Evolutionary conservation across 106 monocot species (phyloP), one percentile per base, ranked within the genome.

Genomic region (Allium fistulosum): DNA sequence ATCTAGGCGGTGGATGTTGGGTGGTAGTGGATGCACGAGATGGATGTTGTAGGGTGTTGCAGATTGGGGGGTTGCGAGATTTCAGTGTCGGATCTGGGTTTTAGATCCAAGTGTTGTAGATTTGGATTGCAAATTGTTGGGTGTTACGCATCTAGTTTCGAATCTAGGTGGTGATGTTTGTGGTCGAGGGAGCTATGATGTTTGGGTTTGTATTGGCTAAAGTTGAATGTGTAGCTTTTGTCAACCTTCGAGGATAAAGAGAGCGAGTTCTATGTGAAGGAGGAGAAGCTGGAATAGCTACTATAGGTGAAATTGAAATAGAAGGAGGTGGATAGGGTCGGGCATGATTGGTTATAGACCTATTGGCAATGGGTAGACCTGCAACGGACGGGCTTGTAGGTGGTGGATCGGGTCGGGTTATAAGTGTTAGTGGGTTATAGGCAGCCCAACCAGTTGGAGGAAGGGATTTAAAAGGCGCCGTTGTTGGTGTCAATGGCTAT

Each of bases 271-370:
- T 72, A 51, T 9, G 72, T 69, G 17, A 83, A 68, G 12, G 65
- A 47, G 12, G 87, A 83, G 15, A 11, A 18, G 62, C 80, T 11
- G 69, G 74, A 63, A 53, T 71, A 76, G 51, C 55, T 10, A 1
- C 85, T 80, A 73, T 81, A 82, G 49, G 69, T 62, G 69, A 79
- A 64, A 73, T 75, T 79, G 81, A 79, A 86, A 47, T 26, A 57
- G 73, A 81, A 82, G 18, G 66, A n/a, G 4, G 68, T 7, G 9
- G 66, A 8, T 56, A 46, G 46, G 13, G 51, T 16, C 26, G 71
- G 46, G 65, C 77, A 81, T 18, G 78, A 61, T 11, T 71, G 72
- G 66, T 63, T 68, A 15, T 49, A 74, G 48, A 80, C 77, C 69
- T 82, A 75, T 12, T 59, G 57, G 74, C 91, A 91, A 26, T 65